Evolutionary conservation across 1,284 basidiomycete genomes (phyloP).

Genomic region (Cerrena zonata): DNA sequence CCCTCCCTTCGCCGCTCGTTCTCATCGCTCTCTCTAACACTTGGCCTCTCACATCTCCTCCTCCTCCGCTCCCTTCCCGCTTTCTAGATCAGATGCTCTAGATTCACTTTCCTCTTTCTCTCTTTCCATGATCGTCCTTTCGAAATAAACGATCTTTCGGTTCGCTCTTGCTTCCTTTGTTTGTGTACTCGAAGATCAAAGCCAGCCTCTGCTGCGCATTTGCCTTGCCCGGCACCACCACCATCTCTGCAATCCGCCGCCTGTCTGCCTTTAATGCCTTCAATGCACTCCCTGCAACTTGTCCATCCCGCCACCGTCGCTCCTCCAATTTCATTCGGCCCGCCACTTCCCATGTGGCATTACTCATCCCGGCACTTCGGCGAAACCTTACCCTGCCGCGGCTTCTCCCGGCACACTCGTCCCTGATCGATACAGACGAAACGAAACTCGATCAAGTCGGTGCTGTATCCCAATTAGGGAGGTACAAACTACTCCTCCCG

Average conservation of each 20-base stretch:
- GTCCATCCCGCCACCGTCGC: neutral
- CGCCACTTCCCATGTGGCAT: neutral
- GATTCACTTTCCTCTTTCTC: neutral
- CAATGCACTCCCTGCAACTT: neutral
- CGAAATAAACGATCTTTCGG: neutral
- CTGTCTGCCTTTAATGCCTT: too few relatives aligned
- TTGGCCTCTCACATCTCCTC: neutral
- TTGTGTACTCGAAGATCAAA: too few relatives aligned
- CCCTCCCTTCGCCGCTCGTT: conserved; percentile 10
- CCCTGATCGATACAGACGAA: neutral
- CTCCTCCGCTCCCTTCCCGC: neutral
- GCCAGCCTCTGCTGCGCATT: neutral
- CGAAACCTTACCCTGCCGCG: too few relatives aligned
- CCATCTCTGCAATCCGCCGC: too few relatives aligned
- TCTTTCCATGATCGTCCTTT: conserved; percentile 1
- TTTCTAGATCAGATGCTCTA: neutral
- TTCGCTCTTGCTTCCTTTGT: neutral
- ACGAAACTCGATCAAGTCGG: neutral
- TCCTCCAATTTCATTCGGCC: neutral
- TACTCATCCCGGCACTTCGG: neutral
- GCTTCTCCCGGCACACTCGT: neutral
- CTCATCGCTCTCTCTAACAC: neutral
- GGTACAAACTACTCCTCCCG: too few relatives aligned
- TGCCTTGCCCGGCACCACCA: too few relatives aligned
- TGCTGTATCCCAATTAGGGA: neutral